Evolutionary conservation across 2,329 filamentous ascomycete species (phyloP).

Genomic region (Chrysosporium queenslandicum): DNA sequence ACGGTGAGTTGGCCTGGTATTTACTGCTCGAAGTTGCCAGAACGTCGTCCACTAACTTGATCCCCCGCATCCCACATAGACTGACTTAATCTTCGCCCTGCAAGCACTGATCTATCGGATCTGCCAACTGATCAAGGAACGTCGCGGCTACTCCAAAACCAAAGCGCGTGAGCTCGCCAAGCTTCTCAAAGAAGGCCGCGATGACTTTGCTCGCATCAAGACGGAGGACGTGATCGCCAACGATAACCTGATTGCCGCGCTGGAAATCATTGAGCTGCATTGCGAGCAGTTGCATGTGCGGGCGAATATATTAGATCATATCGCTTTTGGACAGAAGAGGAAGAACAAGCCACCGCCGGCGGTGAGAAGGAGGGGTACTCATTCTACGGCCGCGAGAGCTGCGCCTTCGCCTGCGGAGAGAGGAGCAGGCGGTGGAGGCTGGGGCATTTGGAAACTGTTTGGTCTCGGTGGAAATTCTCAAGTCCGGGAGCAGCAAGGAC

Average conservation of each 20-base stretch:
- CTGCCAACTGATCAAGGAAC: conserved; percentile 20
- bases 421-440: conserved; percentile 9
- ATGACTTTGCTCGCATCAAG: conserved; percentile 20
- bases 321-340: conserved; percentile 18
- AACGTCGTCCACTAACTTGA: not conserved
- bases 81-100: conserved; percentile 18
- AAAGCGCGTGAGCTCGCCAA: conserved; percentile 21
- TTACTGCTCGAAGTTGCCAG: not conserved
- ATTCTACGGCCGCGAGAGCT: not conserved
- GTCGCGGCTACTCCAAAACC: conserved; percentile 18
- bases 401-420: not conserved
- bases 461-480: conserved; percentile 4
- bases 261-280: conserved; percentile 20
- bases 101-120: conserved; percentile 19
- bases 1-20: conserved; percentile 12
- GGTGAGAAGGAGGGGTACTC: not conserved
- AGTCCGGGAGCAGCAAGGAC: not conserved
- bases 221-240: conserved; percentile 21
- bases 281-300: conserved; percentile 20
- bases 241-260: conserved; percentile 18
- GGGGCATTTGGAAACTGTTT: conserved; percentile 16
- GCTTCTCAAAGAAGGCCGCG: conserved; percentile 19
- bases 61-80: conserved; percentile 10
- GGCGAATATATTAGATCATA: conserved; percentile 20
- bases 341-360: conserved; percentile 1